Evolutionary conservation across 78 protist genomes (phyloP), one percentile per base, ranked within the genome.

Genomic region (Dictyostelium brefeldianum): DNA sequence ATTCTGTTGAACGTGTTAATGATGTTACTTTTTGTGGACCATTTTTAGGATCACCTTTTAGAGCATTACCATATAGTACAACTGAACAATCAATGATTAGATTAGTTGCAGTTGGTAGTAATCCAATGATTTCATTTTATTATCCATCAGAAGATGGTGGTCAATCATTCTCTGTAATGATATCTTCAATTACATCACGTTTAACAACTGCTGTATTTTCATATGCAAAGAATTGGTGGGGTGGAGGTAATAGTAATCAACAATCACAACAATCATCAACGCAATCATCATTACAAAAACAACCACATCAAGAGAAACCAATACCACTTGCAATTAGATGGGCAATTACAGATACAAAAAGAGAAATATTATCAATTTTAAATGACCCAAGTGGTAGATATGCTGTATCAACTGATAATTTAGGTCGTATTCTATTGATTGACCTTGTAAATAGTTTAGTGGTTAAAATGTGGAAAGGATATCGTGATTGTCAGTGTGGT

Each of bases 401-500:
- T 36, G 94, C 89, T 22, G 90, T 54, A 7, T 5, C 73, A 4
- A 79, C 90, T 7, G 98, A 96, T 57, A 78, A 71, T 20, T 73
- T 94, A 12, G 96, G 96, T 31, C 73, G 98, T 20, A 91, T 96
- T 8, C 22, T 94, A 36, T 67, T 96, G 18, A 9, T 94, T 47
- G 96, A 96, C 15, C 9, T 62, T 20, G 81, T 82, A 12, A 50
- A 81, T 56, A 70, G 95, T 25, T 57, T 83, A 14, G 27, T 84
- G 5, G 53, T 94, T 25, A 84, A 89, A 51, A 54, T 94, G 73
- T 96, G 96, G 96, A 94, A 94, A 64, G 98, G 98, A 11, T 96
- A 96, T 71, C 87, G 98, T 59, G 96, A 94, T 22, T 94, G 94
- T 53, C 97, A 94, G 51, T 82, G 93, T 75, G 96, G 87, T 22